Evolutionary conservation across 176 grass and related monocot genomes (phyloP).

Genomic region (Carex littledalei): DNA sequence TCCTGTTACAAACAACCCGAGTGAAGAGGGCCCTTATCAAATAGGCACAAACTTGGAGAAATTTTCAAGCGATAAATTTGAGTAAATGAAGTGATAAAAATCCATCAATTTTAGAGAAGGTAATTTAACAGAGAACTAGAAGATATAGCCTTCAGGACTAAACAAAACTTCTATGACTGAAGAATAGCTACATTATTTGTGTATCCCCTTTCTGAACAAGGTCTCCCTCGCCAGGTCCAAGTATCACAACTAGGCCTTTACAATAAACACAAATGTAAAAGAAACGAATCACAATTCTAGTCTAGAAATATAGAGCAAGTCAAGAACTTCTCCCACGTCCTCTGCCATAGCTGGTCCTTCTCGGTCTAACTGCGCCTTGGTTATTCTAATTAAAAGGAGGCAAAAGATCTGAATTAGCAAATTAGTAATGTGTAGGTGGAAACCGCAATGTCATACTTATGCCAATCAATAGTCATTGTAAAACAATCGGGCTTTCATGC

Average conservation of each 20-base stretch:
- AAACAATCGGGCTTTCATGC: not conserved
- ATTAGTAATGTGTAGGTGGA: not conserved
- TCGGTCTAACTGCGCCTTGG: not conserved
- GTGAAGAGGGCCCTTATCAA: not conserved
- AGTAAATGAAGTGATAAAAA: not conserved
- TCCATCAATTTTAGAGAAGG: not conserved
- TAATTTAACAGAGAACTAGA: not conserved
- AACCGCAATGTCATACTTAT: not conserved
- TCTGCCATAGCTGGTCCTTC: not conserved
- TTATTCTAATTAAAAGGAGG: constrained; percentile 6
- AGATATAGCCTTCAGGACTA: not conserved
- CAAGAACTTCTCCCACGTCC: not conserved
- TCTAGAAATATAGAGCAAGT: not conserved
- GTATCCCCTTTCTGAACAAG: not conserved
- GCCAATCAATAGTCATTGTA: not conserved
- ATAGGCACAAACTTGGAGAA: not conserved
- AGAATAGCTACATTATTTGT: not conserved
- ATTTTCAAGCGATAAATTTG: not conserved
- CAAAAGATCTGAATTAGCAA: constrained; percentile 12
- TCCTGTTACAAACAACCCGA: not conserved
- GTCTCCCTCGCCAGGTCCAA: not conserved
- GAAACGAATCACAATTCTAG: not conserved
- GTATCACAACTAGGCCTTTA: not conserved
- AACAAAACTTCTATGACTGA: not conserved
- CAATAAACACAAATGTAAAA: not conserved